Percentiles rank a stretch among this genome's conserved stretches.
Conservation (phyloP, 768 basidiomycete genomes). For the Leccinum incarnatum region DNA sequence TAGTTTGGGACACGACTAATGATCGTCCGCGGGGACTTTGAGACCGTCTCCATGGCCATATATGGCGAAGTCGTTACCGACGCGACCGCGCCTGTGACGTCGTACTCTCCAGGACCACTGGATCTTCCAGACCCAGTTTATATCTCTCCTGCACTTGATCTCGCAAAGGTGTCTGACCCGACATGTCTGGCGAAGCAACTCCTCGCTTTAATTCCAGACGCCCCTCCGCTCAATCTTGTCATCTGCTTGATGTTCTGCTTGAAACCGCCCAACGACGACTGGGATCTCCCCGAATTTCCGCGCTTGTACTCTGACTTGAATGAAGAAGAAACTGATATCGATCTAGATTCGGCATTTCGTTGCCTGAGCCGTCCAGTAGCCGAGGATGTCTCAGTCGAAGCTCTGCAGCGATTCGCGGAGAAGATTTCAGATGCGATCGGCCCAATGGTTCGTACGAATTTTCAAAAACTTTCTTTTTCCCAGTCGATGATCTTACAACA, state of each 20-base stretch:
- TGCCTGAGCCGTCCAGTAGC: slow-evolving; percentile 56
- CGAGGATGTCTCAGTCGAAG: slow-evolving; percentile 51
- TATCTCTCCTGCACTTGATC: slow-evolving; percentile 55
- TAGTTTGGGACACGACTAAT: slow-evolving; percentile 76
- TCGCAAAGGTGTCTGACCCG: slow-evolving; percentile 58
- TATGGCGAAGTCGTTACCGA: slow-evolving; percentile 57
- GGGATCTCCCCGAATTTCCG: slow-evolving; percentile 74
- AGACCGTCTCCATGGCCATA: slow-evolving; percentile 50
- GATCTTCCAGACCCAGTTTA: slow-evolving; percentile 34
- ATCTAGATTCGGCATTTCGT: slow-evolving; percentile 56
- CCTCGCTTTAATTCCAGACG: slow-evolving; percentile 56
- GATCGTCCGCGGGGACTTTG: slow-evolving; percentile 76
- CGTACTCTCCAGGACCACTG: slow-evolving; percentile 44
- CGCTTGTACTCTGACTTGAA: slow-evolving; percentile 63
- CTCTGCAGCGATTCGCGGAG: slow-evolving; percentile 52
- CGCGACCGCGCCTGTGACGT: slow-evolving; percentile 29
- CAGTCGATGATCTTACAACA: slow-evolving; percentile 5
- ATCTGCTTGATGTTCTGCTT: slow-evolving; percentile 76
- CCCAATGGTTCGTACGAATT: slow-evolving; percentile 46
- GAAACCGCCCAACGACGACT: slow-evolving; percentile 76
- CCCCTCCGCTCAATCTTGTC: slow-evolving; percentile 62
- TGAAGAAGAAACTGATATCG: slow-evolving; percentile 47
- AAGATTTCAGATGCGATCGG: slow-evolving; percentile 54
- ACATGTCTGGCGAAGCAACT: slow-evolving; percentile 59
- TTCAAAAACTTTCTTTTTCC: background rate